These are phyloP conservation scores for Pyricularia sp. DNA, from an alignment of 2,329 filamentous ascomycete genomes.

Conservation along the genomic window DNA sequence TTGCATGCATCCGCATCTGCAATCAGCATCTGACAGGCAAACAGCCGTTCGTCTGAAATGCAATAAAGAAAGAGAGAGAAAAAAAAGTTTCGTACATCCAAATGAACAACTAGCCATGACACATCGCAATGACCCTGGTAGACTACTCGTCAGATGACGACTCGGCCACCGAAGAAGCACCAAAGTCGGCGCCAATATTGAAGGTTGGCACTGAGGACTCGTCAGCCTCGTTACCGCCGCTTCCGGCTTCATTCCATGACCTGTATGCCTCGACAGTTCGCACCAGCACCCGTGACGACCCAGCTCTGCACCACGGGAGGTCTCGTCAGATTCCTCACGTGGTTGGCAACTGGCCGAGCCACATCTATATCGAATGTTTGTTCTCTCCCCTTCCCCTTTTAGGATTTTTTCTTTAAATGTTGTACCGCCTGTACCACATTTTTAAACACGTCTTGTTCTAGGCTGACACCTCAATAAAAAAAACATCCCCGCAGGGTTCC, in stretches of 20 bases:
- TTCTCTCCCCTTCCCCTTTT: slow-evolving; percentile 41
- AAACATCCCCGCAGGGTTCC: slow-evolving; percentile 45
- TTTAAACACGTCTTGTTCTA: neutral
- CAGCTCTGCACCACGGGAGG: slow-evolving; percentile 74
- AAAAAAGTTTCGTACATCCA: neutral
- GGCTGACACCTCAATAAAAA: neutral
- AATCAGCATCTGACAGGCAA: neutral
- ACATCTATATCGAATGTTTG: slow-evolving; percentile 79
- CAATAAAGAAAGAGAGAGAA: neutral
- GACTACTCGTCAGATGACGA: slow-evolving; percentile 26
- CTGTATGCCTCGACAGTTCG: slow-evolving; percentile 79
- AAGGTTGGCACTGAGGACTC: slow-evolving; percentile 3
- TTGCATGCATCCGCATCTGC: neutral
- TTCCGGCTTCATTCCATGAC: slow-evolving; percentile 76
- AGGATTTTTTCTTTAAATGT: too few relatives aligned
- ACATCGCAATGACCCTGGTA: slow-evolving; percentile 21
- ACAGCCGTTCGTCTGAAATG: neutral
- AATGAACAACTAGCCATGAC: slow-evolving; percentile 12
- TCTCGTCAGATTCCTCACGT: slow-evolving; percentile 76
- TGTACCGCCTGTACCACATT: neutral
- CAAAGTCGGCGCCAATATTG: neutral
- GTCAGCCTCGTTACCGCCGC: slow-evolving; percentile 48
- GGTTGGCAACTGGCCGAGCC: slow-evolving; percentile 84
- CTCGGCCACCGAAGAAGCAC: neutral
- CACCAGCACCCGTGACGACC: slow-evolving; percentile 71